Conservation (phyloP, 2,329 filamentous ascomycete genomes). For the Diplodia mutila region DNA sequence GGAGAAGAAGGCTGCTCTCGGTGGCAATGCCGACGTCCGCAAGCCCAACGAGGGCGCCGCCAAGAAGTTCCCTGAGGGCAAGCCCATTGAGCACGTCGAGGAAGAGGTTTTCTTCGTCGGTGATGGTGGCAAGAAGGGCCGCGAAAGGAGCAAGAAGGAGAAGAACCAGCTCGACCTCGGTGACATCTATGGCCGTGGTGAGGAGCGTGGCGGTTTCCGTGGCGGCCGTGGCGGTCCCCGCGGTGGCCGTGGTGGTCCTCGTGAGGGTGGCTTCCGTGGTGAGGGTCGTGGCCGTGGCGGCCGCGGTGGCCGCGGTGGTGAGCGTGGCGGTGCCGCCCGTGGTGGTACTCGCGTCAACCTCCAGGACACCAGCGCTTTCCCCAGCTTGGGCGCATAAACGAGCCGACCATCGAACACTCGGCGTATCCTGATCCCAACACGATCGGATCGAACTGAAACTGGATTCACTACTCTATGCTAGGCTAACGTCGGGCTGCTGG, state of each 20-base stretch:
- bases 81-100: constrained; percentile 60
- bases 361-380: constrained; percentile 57
- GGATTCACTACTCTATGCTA: constrained; percentile 17
- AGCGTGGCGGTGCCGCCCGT: constrained; percentile 46
- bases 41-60: constrained; percentile 91
- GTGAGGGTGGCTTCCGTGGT: constrained; percentile 55
- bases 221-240: constrained; percentile 35
- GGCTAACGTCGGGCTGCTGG: constrained; percentile 9
- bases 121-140: constrained; percentile 73
- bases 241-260: constrained; percentile 48
- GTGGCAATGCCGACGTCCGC: constrained; percentile 72
- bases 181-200: constrained; percentile 62
- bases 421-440: not conserved
- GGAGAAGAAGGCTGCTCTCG: constrained; percentile 76
- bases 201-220: constrained; percentile 52
- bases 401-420: constrained; percentile 9
- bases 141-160: constrained; percentile 87
- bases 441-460: constrained; percentile 17
- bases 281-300: constrained; percentile 58
- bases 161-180: constrained; percentile 91
- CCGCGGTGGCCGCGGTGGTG: constrained; percentile 46
- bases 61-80: constrained; percentile 93
- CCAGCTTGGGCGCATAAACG: constrained; percentile 53
- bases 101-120: constrained; percentile 78
- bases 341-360: constrained; percentile 58